Evolutionary conservation across 495 filamentous ascomycete species (phyloP), one percentile per base, ranked within the genome.

Genomic region (Hyphodiscus hymeniophilus): DNA sequence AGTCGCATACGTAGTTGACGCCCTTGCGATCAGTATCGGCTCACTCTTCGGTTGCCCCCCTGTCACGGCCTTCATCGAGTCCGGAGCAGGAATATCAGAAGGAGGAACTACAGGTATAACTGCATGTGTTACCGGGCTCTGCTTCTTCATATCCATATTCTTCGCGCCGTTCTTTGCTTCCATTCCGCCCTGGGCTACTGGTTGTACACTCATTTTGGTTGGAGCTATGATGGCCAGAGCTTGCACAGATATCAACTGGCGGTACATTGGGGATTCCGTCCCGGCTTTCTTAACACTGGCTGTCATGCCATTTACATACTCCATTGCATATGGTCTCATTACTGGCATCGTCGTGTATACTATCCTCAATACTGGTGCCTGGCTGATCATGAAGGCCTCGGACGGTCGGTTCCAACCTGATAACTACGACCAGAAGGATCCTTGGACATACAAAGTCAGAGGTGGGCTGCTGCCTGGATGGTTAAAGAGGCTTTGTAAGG

Each of bases 141-240:
- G 82, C 63, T 91, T 91, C 72, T 89, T 91, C 71, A 80, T 91
- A 59, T 74, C 84, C 30, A 76, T 91, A 28, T 91, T 91, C 73
- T 90, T 90, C 62, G 85, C 86, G 0, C 86, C 86, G 1, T 87
- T 91, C 49, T 90, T 90, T 60, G 85, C 86, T 12, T 85, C 80
- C 0, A 90, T 91, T 50, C 86, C 86, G 3, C 76, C 84, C 0
- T 91, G 85, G 85, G 86, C 86, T 1, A 91, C 86, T 3, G 86
- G 86, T 16, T 85, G 80, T 64, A 87, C 87, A 18, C 77, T 91
- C 16, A 75, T 91, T 53, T 75, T 91, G 28, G 84, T 91, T 44
- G 84, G 86, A 26, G 77, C 81, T 24, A 80, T 91, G 72, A 91
- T 91, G 86, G 79, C 82, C 53, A 73, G 77, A 48, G 68, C 84